phyloP scores from a whole-genome alignment of 148 eudicot species.

The Rhododendron mucronatum region DNA sequence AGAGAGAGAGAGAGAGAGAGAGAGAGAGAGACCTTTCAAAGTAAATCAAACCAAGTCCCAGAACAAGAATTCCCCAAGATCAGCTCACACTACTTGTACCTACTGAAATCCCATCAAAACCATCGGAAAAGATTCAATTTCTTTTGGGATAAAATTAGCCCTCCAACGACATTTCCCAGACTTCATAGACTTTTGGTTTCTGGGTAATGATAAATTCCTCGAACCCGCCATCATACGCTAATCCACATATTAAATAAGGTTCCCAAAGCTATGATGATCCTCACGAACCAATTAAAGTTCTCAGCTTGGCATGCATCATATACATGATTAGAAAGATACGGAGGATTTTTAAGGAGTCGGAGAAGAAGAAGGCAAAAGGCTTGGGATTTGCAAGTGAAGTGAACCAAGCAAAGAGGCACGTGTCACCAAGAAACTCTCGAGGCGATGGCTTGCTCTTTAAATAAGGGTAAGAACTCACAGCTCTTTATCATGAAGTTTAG shows the following conservation, averaged over 20 bases:
- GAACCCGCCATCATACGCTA: constrained; percentile 27
- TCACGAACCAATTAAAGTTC: constrained; percentile 8
- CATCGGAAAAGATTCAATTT: constrained; percentile 18
- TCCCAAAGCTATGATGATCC: constrained; percentile 19
- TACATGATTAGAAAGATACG: neutral
- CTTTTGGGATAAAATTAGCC: constrained; percentile 25
- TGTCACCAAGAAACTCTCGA: neutral
- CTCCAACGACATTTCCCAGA: constrained; percentile 1
- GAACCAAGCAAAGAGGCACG: constrained; percentile 19
- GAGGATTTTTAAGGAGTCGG: neutral
- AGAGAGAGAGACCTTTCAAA: constrained; percentile 15
- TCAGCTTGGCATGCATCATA: neutral
- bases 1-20: constrained; percentile 17
- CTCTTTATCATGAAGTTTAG: neutral
- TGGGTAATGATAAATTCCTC: constrained; percentile 28
- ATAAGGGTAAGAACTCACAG: neutral
- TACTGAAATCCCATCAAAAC: constrained; percentile 20
- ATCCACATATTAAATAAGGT: constrained; percentile 31
- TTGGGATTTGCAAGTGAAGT: constrained; percentile 21
- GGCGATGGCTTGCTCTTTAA: neutral
- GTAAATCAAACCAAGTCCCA: constrained; percentile 14
- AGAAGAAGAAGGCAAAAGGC: constrained; percentile 34
- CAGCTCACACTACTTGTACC: constrained; percentile 8
- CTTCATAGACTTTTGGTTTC: neutral
- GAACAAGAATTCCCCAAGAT: constrained; percentile 18